Base-by-base conservation (phyloP, 2,329 filamentous ascomycete genomes). In the Colletotrichum australisinense region DNA sequence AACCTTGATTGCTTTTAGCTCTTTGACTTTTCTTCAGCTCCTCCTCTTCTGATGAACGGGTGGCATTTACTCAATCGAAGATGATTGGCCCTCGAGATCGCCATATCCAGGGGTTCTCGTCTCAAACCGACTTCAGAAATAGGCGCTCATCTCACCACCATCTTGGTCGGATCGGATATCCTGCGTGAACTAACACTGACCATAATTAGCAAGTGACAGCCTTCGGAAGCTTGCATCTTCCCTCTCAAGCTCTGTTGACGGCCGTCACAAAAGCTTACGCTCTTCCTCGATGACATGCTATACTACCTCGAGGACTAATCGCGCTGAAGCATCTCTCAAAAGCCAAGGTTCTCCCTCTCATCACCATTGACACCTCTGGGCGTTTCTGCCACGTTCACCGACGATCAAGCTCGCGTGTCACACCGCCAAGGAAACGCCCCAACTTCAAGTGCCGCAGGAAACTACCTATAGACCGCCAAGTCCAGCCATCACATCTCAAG, bases 1-100 rank as follows among this genome's bases (percentile, higher is more conserved):
- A 68, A 63, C 57, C 35, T 67, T 71, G 56, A 38, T 67, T 67
- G 56, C 63, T 67, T 67, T 71, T 67, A 60, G 46, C 63, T 72
- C 49, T 58, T 64, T 68, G n/a, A 32, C 38, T 4, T n/a, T 19
- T 49, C 26, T 52, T 57, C 42, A 14, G 22, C 32, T 42, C 30
- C 38, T 32, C 30, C 26, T 12, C 5, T 58, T n/a, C 32, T 14
- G 26, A 58, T 22, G 14, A 16, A 35, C 12, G 62, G 28, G 19
- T 11, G 2, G 16, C 57, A 14, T 24, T 58, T 65, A 69, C 28
- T 42, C 58, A 65, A 69, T 26, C 60, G 16, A 5, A 14, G 9
- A 16, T 58, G 24, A 65, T 65, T 58, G 52, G 52, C 7, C 16
- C 8, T 8, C 12, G 22, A 26, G 58, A 69, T 46, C 30, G 22